These are phyloP conservation scores for Penicillium psychrosexuale DNA, from an alignment of 2,329 filamentous ascomycete species.

Conservation along the genomic window DNA sequence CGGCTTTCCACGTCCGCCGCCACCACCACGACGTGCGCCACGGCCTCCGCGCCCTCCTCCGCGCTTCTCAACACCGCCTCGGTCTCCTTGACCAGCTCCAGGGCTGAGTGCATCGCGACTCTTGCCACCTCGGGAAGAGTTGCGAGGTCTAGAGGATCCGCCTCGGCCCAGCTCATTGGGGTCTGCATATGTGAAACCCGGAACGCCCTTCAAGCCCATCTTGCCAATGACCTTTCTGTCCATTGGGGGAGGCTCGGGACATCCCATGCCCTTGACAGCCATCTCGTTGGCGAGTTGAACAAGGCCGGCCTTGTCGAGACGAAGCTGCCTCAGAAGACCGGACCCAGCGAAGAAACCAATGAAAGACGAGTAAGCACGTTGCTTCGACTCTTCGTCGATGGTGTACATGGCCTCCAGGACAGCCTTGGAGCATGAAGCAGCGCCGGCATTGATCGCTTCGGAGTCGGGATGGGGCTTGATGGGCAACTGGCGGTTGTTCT, in stretches of 20 bases:
- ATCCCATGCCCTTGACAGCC: slow-evolving; percentile 37
- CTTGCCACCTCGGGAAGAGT: slow-evolving; percentile 15
- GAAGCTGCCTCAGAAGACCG: slow-evolving; percentile 30
- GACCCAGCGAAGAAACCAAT: slow-evolving; percentile 38
- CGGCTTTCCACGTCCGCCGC: slow-evolving; percentile 12
- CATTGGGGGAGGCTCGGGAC: slow-evolving; percentile 38
- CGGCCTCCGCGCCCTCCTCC: slow-evolving; percentile 19
- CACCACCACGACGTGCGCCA: slow-evolving; percentile 14
- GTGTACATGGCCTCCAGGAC: slow-evolving; percentile 30
- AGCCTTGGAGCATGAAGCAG: slow-evolving; percentile 30
- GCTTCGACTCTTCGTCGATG: slow-evolving; percentile 33
- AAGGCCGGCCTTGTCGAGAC: slow-evolving; percentile 33
- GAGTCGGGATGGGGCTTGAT: slow-evolving; percentile 49
- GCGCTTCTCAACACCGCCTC: slow-evolving; percentile 22
- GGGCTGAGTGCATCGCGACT: slow-evolving; percentile 25
- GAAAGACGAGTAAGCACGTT: slow-evolving; percentile 38
- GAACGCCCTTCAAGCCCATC: slow-evolving; percentile 41
- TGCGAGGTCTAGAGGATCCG: slow-evolving; percentile 10
- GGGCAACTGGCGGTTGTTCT: slow-evolving; percentile 48
- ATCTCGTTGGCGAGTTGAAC: slow-evolving; percentile 39
- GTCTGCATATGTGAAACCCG: slow-evolving; percentile 33
- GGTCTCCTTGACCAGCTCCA: slow-evolving; percentile 20
- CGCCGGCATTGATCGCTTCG: slow-evolving; percentile 38
- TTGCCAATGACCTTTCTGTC: slow-evolving; percentile 39
- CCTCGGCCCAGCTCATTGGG: slow-evolving; percentile 13